These are phyloP conservation scores for Trichoderma reesei DNA, from an alignment of 495 filamentous ascomycete species.

Conservation along the genomic window DNA sequence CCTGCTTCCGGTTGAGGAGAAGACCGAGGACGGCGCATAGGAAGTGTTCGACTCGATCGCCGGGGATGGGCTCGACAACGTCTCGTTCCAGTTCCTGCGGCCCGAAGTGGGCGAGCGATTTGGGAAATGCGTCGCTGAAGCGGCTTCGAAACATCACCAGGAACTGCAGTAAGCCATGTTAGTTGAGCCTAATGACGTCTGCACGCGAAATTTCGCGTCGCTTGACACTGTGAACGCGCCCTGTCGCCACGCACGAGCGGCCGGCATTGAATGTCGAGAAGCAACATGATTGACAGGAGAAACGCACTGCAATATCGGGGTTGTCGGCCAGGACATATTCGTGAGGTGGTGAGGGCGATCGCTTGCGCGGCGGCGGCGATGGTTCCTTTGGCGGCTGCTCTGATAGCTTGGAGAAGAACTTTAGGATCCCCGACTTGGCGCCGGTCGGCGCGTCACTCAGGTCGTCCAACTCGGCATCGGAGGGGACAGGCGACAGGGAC, in stretches of 20 bases:
- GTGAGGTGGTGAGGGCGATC: conserved; percentile 76
- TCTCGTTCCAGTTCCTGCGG: conserved; percentile 92
- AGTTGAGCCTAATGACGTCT: conserved; percentile 18
- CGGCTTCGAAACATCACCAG: conserved; percentile 95
- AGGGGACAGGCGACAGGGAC: conserved; percentile 43
- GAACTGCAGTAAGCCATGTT: conserved; percentile 48
- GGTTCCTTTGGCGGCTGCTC: conserved; percentile 31
- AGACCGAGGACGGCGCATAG: conserved; percentile 81
- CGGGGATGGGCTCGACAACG: conserved; percentile 63
- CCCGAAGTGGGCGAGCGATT: conserved; percentile 76
- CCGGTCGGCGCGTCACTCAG: conserved; percentile 22
- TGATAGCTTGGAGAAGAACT: conserved; percentile 47
- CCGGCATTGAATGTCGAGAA: background rate
- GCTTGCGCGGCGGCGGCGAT: conserved; percentile 61
- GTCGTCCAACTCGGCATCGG: conserved; percentile 42
- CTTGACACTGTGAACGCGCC: conserved; percentile 15
- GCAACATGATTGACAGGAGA: background rate
- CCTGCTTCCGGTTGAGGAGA: conserved; percentile 91
- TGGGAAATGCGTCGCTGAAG: conserved; percentile 80
- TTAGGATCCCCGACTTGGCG: conserved; percentile 31
- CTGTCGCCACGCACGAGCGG: conserved; percentile 18
- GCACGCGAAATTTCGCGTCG: conserved; percentile 33
- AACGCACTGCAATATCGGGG: conserved; percentile 74
- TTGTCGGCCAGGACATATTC: conserved; percentile 84
- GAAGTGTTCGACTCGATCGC: conserved; percentile 75